These are phyloP conservation scores for Kazachstania martiniae DNA, from an alignment of 805 yeast genomes.

Conservation along the genomic window DNA sequence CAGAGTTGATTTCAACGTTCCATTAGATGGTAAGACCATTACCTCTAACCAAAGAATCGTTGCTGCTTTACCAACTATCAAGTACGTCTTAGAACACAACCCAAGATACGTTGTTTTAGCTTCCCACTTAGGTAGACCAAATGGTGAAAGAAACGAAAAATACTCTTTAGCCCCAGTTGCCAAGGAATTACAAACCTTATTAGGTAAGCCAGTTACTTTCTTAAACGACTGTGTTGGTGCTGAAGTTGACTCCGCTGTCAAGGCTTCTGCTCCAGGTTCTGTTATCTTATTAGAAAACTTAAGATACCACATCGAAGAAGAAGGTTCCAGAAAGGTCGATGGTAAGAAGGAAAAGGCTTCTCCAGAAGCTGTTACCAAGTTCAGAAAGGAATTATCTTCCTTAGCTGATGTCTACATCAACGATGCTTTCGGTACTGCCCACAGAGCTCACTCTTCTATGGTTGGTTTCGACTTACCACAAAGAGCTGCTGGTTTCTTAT, in stretches of 20 bases:
- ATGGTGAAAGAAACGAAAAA: constrained; percentile 79
- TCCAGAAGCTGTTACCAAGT: constrained; percentile 67
- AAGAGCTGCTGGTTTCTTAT: constrained; percentile 97
- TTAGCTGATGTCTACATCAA: constrained; percentile 95
- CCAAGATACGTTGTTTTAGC: constrained; percentile 90
- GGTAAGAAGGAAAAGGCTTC: constrained; percentile 93
- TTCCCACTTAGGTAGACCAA: constrained; percentile 98
- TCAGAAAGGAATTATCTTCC: constrained; percentile 83
- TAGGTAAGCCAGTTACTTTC: constrained; percentile 68
- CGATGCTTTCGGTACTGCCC: constrained; percentile 99
- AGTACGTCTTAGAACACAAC: constrained; percentile 83
- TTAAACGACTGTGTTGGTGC: constrained; percentile 86
- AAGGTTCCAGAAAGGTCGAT: constrained; percentile 84
- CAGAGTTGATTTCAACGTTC: constrained; percentile 95
- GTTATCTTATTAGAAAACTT: constrained; percentile 91
- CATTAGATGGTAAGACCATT: constrained; percentile 90
- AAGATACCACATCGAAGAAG: constrained; percentile 97
- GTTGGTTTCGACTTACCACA: constrained; percentile 93
- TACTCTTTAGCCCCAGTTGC: constrained; percentile 92
- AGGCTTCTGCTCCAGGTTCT: constrained; percentile 64
- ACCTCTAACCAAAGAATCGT: constrained; percentile 99
- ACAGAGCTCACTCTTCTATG: constrained; percentile 99
- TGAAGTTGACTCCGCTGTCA: constrained; percentile 74
- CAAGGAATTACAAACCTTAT: constrained; percentile 70
- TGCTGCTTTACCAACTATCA: constrained; percentile 97